Percentiles rank a stretch among this genome's conserved stretches.
These are phyloP conservation scores for Canna indica DNA, from an alignment of 176 grass and related monocot species.

Conservation along the genomic window DNA sequence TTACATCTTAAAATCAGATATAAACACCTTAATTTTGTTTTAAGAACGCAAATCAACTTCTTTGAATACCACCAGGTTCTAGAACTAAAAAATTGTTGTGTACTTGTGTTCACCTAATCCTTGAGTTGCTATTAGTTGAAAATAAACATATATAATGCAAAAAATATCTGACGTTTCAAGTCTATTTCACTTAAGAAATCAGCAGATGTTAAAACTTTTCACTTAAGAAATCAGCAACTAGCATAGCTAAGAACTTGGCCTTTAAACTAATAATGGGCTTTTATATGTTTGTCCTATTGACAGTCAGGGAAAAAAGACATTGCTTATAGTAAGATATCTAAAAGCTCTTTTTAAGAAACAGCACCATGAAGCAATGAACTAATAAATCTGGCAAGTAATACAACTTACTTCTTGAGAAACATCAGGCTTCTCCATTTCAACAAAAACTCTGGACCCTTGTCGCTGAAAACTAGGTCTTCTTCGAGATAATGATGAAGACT, in stretches of 20 bases:
- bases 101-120: neutral
- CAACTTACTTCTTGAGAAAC: constrained; percentile 52
- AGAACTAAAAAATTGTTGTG: too few relatives aligned
- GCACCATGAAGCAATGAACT: neutral
- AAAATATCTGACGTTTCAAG: neutral
- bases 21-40: too few relatives aligned
- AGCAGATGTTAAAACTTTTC: neutral
- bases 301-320: neutral
- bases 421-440: constrained; percentile 62
- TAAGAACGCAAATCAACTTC: neutral
- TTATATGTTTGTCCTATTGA: neutral
- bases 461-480: constrained; percentile 36
- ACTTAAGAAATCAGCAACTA: neutral
- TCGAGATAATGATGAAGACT: constrained; percentile 12
- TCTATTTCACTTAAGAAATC: neutral
- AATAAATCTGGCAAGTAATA: neutral
- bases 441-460: constrained; percentile 47
- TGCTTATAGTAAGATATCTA: neutral
- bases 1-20: too few relatives aligned
- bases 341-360: neutral
- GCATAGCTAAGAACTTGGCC: neutral
- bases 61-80: neutral
- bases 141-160: neutral
- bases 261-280: neutral
- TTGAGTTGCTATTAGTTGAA: neutral